Base-by-base conservation (phyloP, 2,329 filamentous ascomycete species). In the Diaporthe batatas region DNA sequence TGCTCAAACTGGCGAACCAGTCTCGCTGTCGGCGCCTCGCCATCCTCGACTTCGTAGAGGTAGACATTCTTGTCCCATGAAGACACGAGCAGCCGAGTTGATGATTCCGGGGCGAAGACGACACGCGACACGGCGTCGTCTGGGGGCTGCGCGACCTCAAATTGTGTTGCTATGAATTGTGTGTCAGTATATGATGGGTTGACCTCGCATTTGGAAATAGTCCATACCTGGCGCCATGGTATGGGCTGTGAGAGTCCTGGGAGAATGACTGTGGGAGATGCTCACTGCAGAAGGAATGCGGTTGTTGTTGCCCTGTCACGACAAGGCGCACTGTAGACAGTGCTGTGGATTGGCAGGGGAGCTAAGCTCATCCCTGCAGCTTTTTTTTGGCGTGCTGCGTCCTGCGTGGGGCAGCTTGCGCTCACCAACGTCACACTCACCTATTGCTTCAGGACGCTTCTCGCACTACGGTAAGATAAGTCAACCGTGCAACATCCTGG, bases 41-140 rank as follows among this genome's bases (percentile, higher is more conserved):
- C 88, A 75, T 85, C 85, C 58, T 86, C 84, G 73, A 92, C 89
- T 80, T 97, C 94, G 86, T 98, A 98, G 68, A 96, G 87, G 83
- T 98, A 97, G 71, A 97, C 91, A 81, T 94, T 91, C 83, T 92
- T 94, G 84, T 98, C 96, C 96, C 96, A 99, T 71, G 95, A 98
- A 14, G 95, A 93, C 77, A 96, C 95, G n/a, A 97, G 90, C 49
- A 99, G 88, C 77, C 91, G 92, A 70, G 88, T 90, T 3, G 92
- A 88, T n/a, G 91, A 91, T 74, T 88, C 85, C 47, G 94, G 93
- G 76, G 95, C 94, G 87, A 97, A 99, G 79, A 91, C 91, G 79
- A 98, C 86, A 32, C 94, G 88, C 62, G 96, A 97, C 78, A 98
- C 93, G 78, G 93, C 94, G 83, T 99, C 96, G 77, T 89, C 89